A percentile compares a stretch with the other conserved stretches of the same genome.
Conservation (phyloP, 2,329 filamentous ascomycete genomes). For the Aspergillus aculeatinus region DNA sequence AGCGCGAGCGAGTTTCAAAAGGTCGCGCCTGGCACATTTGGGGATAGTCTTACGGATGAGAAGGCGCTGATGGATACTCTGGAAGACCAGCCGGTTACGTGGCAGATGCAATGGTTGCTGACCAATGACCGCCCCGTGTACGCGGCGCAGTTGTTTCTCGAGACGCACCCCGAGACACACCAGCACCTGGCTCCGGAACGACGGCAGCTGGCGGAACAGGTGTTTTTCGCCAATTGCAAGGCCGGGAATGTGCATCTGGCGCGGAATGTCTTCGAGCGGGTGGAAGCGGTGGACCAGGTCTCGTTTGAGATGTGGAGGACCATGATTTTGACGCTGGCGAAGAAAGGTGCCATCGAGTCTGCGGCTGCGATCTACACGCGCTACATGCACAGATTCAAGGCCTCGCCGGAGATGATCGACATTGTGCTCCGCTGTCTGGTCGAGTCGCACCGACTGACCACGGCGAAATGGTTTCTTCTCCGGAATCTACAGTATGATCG, state of each 20-base stretch:
- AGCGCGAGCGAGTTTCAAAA: no score
- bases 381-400: conserved; percentile 26
- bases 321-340: conserved; percentile 37
- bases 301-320: conserved; percentile 38
- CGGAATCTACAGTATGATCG: conserved; percentile 33
- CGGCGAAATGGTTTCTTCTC: conserved; percentile 39
- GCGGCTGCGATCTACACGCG: conserved; percentile 35
- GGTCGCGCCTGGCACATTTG: background rate
- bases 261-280: conserved; percentile 35
- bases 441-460: conserved; percentile 38
- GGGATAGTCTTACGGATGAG: background rate
- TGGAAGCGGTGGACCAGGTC: conserved; percentile 34
- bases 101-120: conserved; percentile 28
- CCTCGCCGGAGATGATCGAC: conserved; percentile 34
- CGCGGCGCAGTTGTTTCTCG: conserved; percentile 39
- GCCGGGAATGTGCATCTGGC: conserved; percentile 41
- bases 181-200: conserved; percentile 26
- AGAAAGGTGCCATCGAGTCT: conserved; percentile 38
- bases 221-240: conserved; percentile 39
- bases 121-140: conserved; percentile 32
- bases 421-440: conserved; percentile 39
- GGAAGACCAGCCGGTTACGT: conserved; percentile 15
- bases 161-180: conserved; percentile 21
- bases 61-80: background rate
- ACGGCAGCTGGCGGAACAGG: conserved; percentile 30